phyloP scores from a whole-genome alignment of 2,329 filamentous ascomycete genomes.

The Basipetospora sp. region DNA sequence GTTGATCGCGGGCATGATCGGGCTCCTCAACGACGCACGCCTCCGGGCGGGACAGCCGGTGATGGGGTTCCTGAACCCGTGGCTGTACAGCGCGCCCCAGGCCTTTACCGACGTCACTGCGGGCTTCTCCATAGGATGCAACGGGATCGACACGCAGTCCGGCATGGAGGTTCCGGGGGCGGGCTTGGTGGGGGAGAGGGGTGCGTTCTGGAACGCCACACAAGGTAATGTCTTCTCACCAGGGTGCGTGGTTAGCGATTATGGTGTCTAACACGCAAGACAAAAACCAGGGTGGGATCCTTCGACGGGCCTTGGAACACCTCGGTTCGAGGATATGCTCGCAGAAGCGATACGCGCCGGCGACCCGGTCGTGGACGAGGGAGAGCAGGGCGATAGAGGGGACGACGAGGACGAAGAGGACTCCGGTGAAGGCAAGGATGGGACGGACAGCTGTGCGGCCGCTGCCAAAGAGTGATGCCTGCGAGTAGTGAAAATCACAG shows the following conservation, averaged over 20 bases:
- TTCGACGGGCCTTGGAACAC: slow-evolving; percentile 27
- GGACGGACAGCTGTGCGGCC: too few species aligned
- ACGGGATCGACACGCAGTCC: slow-evolving; percentile 12
- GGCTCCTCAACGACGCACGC: slow-evolving; percentile 49
- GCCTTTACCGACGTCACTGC: slow-evolving; percentile 22
- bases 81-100: slow-evolving; percentile 31
- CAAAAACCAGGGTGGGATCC: slow-evolving; percentile 26
- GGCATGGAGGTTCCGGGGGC: slow-evolving; percentile 12
- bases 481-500: too few species aligned
- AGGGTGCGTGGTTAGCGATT: too few species aligned
- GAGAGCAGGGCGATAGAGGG: too few species aligned
- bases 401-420: too few species aligned
- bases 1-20: slow-evolving; percentile 46
- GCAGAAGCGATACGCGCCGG: too few species aligned
- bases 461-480: too few species aligned
- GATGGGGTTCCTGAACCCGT: slow-evolving; percentile 48
- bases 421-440: too few species aligned
- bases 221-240: too few species aligned
- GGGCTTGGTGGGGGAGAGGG: slow-evolving; percentile 13
- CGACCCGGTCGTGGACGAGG: too few species aligned
- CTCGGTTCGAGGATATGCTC: slow-evolving; percentile 2
- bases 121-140: background rate
- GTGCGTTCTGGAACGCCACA: slow-evolving; percentile 19
- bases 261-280: too few species aligned
- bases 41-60: slow-evolving; percentile 35